phyloP scores from a whole-genome alignment of 495 filamentous ascomycete species.

The Xylaria sp. region DNA sequence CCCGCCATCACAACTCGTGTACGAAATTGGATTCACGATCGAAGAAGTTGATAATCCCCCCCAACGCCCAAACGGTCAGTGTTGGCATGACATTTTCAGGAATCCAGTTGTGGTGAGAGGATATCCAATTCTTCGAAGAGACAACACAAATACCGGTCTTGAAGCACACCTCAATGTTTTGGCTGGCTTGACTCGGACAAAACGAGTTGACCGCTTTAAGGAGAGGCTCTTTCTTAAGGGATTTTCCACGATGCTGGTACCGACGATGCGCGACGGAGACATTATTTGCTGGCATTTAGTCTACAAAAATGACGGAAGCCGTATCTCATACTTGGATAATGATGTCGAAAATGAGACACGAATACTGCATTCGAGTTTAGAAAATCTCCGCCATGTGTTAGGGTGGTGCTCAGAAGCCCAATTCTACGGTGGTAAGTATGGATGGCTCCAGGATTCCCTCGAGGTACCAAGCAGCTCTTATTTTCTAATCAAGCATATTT shows the following conservation, averaged over 20 bases:
- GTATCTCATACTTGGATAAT: slow-evolving; percentile 27
- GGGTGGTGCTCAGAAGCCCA: slow-evolving; percentile 1
- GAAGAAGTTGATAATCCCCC: not conserved
- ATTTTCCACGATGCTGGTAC: slow-evolving; percentile 40
- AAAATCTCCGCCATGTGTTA: slow-evolving; percentile 6
- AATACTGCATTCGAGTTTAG: not conserved
- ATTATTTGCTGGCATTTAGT: slow-evolving; percentile 41
- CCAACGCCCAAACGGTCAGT: slow-evolving; percentile 36
- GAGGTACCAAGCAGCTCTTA: not conserved
- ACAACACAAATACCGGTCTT: not conserved
- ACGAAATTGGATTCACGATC: not conserved
- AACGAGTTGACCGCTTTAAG: slow-evolving; percentile 13
- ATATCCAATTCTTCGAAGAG: slow-evolving; percentile 39
- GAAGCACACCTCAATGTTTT: not conserved
- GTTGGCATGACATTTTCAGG: slow-evolving; percentile 46
- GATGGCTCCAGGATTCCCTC: too few relatives aligned
- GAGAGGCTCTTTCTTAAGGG: slow-evolving; percentile 39
- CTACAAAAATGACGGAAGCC: slow-evolving; percentile 31
- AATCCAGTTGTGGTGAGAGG: slow-evolving; percentile 46
- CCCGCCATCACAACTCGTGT: not conserved
- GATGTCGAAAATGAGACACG: not conserved
- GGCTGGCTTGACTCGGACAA: not conserved
- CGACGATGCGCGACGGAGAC: slow-evolving; percentile 27
- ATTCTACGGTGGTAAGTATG: not conserved
- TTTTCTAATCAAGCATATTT: not conserved